Evolutionary conservation across 2,329 filamentous ascomycete species (phyloP).

Genomic region (Parafenestella ontariensis): DNA sequence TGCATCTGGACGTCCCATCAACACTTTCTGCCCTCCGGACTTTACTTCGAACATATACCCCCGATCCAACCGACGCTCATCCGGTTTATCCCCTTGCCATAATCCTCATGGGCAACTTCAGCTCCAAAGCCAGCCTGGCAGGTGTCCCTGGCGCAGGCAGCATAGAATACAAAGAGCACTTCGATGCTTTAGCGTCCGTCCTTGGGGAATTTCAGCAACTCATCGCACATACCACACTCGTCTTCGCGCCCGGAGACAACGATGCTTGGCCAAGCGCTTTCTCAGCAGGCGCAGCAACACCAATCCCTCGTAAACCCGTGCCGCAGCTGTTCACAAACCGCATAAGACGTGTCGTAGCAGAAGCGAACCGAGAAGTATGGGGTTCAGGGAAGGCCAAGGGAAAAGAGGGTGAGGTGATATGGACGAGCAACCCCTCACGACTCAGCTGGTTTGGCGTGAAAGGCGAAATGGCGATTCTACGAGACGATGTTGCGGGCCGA

Average conservation of each 20-base stretch:
- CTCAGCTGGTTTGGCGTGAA: conserved; percentile 84
- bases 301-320: conserved; percentile 73
- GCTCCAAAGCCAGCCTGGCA: conserved; percentile 63
- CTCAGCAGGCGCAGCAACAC: conserved; percentile 73
- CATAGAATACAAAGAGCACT: conserved; percentile 96
- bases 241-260: conserved; percentile 95
- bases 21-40: conserved; percentile 81
- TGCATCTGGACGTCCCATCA: conserved; percentile 85
- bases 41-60: conserved; percentile 76
- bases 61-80: conserved; percentile 59
- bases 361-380: conserved; percentile 73
- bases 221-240: conserved; percentile 79
- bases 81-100: conserved; percentile 76
- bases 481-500: conserved; percentile 84
- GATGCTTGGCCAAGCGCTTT: conserved; percentile 96
- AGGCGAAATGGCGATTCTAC: conserved; percentile 85
- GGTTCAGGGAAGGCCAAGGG: conserved; percentile 54
- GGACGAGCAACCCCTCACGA: conserved; percentile 86
- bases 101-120: conserved; percentile 86
- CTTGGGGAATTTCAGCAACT: conserved; percentile 84
- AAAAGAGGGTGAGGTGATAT: conserved; percentile 75
- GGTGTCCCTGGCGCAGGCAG: conserved; percentile 76
- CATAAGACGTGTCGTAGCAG: conserved; percentile 79
- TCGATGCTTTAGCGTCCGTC: conserved; percentile 83
- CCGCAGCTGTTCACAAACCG: conserved; percentile 91